These are phyloP conservation scores for Aspergillus hortae DNA, from an alignment of 2,329 filamentous ascomycete genomes.

Conservation along the genomic window DNA sequence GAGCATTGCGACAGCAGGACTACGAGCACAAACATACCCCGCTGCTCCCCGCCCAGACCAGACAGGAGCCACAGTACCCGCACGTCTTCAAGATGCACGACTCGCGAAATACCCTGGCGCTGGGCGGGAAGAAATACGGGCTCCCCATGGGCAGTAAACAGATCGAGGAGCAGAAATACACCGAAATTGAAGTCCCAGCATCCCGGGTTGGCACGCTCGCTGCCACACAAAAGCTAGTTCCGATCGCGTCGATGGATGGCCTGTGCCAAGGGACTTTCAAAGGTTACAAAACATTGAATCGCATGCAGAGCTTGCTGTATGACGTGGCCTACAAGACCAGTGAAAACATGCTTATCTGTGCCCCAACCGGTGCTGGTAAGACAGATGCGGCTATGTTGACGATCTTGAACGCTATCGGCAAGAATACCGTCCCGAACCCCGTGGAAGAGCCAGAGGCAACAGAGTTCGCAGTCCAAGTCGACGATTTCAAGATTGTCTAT, in stretches of 20 bases:
- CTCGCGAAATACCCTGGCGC: conserved; percentile 80
- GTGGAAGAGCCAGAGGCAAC: conserved; percentile 67
- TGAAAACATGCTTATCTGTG: conserved; percentile 98
- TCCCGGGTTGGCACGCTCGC: conserved; percentile 71
- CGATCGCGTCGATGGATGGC: conserved; percentile 79
- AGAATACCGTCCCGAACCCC: conserved; percentile 78
- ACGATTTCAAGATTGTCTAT: conserved; percentile 98
- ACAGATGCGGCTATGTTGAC: conserved; percentile 98
- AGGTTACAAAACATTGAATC: conserved; percentile 88
- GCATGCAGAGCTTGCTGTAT: conserved; percentile 97
- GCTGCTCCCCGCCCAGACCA: conserved; percentile 67
- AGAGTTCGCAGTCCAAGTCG: conserved; percentile 76
- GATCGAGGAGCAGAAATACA: conserved; percentile 72
- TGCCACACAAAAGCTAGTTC: conserved; percentile 69
- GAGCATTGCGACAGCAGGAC: conserved; percentile 71
- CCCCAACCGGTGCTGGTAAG: conserved; percentile 96
- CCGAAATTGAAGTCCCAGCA: conserved; percentile 85
- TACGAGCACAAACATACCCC: conserved; percentile 75
- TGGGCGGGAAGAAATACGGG: conserved; percentile 75
- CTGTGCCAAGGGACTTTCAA: conserved; percentile 89
- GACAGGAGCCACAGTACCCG: conserved; percentile 74
- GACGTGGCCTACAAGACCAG: conserved; percentile 92
- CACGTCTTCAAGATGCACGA: conserved; percentile 85
- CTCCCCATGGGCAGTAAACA: conserved; percentile 73
- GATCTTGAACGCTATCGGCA: conserved; percentile 82